phyloP scores from a whole-genome alignment of 805 yeast species.

The Candida sonorensis region DNA sequence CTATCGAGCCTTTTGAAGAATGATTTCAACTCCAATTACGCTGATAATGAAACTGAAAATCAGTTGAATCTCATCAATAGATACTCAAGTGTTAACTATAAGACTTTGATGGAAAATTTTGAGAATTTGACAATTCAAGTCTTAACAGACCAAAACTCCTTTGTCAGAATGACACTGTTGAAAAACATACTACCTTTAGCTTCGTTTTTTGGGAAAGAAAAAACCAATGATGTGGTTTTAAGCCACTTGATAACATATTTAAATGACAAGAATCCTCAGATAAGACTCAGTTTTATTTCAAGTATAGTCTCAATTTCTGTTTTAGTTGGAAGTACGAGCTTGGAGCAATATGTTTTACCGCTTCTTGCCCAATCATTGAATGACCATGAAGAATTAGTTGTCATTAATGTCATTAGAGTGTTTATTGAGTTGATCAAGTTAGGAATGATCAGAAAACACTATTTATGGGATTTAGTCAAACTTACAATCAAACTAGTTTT shows the following conservation, averaged over 20 bases:
- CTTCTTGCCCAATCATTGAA: conserved; percentile 73
- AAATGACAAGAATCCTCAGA: conserved; percentile 65
- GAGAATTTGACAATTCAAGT: conserved; percentile 60
- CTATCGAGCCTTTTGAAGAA: conserved; percentile 45
- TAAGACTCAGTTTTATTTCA: conserved; percentile 66
- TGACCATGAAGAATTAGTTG: conserved; percentile 80
- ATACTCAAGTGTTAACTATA: too few species aligned
- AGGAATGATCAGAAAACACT: conserved; percentile 46
- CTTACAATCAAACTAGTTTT: conserved; percentile 51
- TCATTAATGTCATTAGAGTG: conserved; percentile 56
- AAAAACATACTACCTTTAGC: conserved; percentile 72
- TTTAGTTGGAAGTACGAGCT: conserved; percentile 70
- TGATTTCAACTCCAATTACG: conserved; percentile 11
- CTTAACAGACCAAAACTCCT: conserved; percentile 60
- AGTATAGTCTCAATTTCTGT: conserved; percentile 70
- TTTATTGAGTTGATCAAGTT: conserved; percentile 49
- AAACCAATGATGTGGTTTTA: conserved; percentile 78
- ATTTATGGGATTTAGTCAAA: conserved; percentile 48
- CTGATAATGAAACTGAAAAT: conserved; percentile 41
- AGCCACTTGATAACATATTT: conserved; percentile 89
- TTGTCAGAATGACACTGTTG: conserved; percentile 65
- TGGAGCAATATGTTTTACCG: conserved; percentile 87
- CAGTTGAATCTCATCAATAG: conserved; percentile 27
- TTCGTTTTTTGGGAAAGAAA: conserved; percentile 76
- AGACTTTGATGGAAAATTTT: conserved; percentile 43